Conservation (phyloP, 305 asterid species). For the Fraxinus sp. region DNA sequence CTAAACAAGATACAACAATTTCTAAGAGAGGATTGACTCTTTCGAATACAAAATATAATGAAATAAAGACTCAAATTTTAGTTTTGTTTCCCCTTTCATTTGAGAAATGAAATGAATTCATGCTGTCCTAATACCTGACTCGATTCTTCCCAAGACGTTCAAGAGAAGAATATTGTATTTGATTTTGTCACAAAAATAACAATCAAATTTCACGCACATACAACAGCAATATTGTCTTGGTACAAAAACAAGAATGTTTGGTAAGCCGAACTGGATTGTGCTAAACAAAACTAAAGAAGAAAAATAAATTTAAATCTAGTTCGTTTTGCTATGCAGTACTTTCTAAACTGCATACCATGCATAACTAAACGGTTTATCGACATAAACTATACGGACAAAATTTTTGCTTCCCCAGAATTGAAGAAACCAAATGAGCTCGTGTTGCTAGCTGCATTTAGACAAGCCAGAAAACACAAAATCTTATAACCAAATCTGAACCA, state of each 20-base stretch:
- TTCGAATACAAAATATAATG: not conserved
- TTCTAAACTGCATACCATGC: not conserved
- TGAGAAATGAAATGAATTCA: not conserved
- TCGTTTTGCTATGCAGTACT: not conserved
- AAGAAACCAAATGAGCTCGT: conserved; percentile 14
- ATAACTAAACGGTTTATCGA: not conserved
- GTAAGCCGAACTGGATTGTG: not conserved
- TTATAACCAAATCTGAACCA: conserved; percentile 53
- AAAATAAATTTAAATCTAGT: not conserved
- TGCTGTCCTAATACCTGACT: not conserved
- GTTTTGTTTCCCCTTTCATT: not conserved
- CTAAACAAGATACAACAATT: too few species aligned
- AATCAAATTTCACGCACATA: not conserved
- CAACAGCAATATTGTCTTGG: not conserved
- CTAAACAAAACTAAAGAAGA: not conserved
- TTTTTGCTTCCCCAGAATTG: conserved; percentile 23
- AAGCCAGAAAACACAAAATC: conserved; percentile 27
- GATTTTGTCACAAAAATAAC: not conserved
- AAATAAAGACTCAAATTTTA: not conserved
- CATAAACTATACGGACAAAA: conserved; percentile 35
- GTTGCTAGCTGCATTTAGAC: conserved; percentile 1
- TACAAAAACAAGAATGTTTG: not conserved
- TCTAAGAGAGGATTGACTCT: not conserved
- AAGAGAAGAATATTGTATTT: not conserved
- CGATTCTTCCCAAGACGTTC: not conserved